Evolutionary conservation across 371 early-diverging fungal species (phyloP).

Genomic region (Rhizopus delemar): DNA sequence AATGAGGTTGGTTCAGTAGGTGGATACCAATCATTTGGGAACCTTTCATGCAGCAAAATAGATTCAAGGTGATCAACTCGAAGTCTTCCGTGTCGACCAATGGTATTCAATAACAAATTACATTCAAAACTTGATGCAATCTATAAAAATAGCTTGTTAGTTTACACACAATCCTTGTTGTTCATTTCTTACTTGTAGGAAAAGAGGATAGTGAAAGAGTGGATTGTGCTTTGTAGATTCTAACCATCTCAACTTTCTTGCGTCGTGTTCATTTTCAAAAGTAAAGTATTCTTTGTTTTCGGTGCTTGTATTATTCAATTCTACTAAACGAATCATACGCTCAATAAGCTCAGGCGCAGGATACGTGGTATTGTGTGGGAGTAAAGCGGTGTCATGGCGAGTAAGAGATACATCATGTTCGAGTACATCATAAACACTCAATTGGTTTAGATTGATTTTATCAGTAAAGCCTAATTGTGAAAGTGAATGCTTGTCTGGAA

Average conservation of each 20-base stretch:
- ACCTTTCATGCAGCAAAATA: slow-evolving; percentile 32
- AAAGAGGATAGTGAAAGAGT: slow-evolving; percentile 15
- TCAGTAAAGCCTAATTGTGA: slow-evolving; percentile 8
- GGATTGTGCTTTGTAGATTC: slow-evolving; percentile 29
- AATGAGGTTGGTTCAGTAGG: slow-evolving; percentile 6
- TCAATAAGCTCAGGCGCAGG: slow-evolving; percentile 17
- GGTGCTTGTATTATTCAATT: background rate
- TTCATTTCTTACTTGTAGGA: slow-evolving; percentile 28
- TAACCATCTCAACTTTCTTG: slow-evolving; percentile 28
- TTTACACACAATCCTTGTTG: background rate
- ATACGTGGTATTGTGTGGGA: slow-evolving; percentile 12
- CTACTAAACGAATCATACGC: slow-evolving; percentile 16
- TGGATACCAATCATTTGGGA: slow-evolving; percentile 43
- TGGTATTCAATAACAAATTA: slow-evolving; percentile 27
- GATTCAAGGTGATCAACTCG: slow-evolving; percentile 27
- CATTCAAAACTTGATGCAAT: slow-evolving; percentile 32
- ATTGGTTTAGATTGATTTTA: slow-evolving; percentile 26
- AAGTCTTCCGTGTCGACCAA: slow-evolving; percentile 32
- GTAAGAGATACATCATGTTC: slow-evolving; percentile 47
- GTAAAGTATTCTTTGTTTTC: slow-evolving; percentile 15
- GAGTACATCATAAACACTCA: slow-evolving; percentile 27
- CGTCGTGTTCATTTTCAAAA: slow-evolving; percentile 23
- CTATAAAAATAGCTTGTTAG: slow-evolving; percentile 14
- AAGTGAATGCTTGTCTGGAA: slow-evolving; percentile 8
- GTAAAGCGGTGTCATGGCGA: slow-evolving; percentile 22